Conservation (phyloP, 1,284 basidiomycete species). For the Peniophora sp. region DNA sequence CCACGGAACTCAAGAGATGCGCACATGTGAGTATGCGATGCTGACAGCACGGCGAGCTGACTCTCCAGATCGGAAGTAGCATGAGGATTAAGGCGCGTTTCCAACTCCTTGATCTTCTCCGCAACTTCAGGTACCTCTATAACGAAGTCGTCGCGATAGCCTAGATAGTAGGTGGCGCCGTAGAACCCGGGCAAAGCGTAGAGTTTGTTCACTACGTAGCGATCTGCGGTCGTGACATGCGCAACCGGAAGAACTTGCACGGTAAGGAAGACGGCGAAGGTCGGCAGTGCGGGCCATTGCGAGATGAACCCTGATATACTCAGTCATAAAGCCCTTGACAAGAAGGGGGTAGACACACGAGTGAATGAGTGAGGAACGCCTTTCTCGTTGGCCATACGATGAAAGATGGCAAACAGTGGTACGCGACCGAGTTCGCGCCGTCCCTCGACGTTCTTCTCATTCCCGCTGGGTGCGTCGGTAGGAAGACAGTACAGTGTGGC, state of each 20-base stretch:
- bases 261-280: constrained; percentile 55
- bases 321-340: background rate
- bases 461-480: background rate
- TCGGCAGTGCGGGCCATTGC: constrained; percentile 54
- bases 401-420: constrained; percentile 48
- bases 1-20: no score
- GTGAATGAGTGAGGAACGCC: constrained; percentile 56
- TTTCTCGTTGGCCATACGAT: constrained; percentile 40
- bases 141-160: constrained; percentile 53
- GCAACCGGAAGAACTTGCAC: constrained; percentile 42
- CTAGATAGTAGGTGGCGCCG: constrained; percentile 49
- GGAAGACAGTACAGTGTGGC: constrained; percentile 9
- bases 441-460: constrained; percentile 8
- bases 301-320: constrained; percentile 29
- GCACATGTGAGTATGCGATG: constrained; percentile 51
- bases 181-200: constrained; percentile 54
- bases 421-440: constrained; percentile 34
- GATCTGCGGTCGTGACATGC: constrained; percentile 34
- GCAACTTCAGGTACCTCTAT: constrained; percentile 43
- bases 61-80: constrained; percentile 22
- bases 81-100: constrained; percentile 28
- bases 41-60: constrained; percentile 34
- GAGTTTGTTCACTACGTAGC: constrained; percentile 47
- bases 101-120: constrained; percentile 39
- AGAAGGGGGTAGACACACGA: constrained; percentile 23